Percentiles rank a stretch among this genome's conserved stretches.
These are phyloP conservation scores for Saccharomycopsis guyanensis DNA, from an alignment of 805 yeast species.

Conservation along the genomic window DNA sequence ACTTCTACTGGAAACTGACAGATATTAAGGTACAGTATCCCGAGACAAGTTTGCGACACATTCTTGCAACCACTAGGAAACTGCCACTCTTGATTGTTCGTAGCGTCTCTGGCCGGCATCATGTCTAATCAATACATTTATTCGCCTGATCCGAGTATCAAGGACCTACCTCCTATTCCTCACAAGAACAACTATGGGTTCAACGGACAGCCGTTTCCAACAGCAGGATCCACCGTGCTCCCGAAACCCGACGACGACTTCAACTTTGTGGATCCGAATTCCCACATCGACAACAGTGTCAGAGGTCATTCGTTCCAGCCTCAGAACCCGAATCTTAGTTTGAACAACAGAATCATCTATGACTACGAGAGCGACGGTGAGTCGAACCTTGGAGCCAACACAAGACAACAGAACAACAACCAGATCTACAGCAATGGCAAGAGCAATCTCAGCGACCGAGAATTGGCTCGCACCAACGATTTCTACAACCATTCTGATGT, in stretches of 20 bases:
- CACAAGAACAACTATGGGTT: not conserved
- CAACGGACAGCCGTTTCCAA: not conserved
- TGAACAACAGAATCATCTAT: slow-evolving; percentile 20
- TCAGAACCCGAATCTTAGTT: slow-evolving; percentile 18
- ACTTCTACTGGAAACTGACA: no score
- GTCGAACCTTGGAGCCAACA: not conserved
- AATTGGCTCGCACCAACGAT: slow-evolving; percentile 5
- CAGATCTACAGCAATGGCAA: not conserved
- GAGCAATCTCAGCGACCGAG: slow-evolving; percentile 3
- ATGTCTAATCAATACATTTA: not conserved
- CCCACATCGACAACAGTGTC: slow-evolving; percentile 18
- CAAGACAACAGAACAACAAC: not conserved
- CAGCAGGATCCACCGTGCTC: not conserved
- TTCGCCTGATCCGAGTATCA: not conserved
- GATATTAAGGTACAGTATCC: no score
- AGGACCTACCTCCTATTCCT: not conserved
- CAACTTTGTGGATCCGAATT: slow-evolving; percentile 18
- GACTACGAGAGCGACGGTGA: slow-evolving; percentile 20
- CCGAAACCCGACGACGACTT: slow-evolving; percentile 9
- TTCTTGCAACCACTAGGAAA: no score
- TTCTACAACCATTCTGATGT: slow-evolving; percentile 12
- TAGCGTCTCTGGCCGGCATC: no score
- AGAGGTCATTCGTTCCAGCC: slow-evolving; percentile 5
- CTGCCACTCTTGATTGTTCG: no score
- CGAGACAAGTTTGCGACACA: no score